Conservation (phyloP, 495 filamentous ascomycete species). For the Hyaloscypha bicolor region DNA sequence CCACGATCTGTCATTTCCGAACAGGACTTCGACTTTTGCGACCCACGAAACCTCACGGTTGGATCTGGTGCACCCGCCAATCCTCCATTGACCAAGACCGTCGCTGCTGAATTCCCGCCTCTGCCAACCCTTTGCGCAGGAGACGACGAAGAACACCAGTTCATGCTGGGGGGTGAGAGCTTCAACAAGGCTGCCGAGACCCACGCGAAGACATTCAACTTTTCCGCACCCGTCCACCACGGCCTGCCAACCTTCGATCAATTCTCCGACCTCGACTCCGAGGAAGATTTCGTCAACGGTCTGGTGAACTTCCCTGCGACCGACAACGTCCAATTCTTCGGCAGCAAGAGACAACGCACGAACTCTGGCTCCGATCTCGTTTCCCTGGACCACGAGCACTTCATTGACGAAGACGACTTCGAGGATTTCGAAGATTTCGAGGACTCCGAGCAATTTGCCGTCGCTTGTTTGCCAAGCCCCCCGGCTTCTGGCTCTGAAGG, state of each 20-base stretch:
- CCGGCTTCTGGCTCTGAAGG: conserved; percentile 46
- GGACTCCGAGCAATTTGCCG: conserved; percentile 61
- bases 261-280: conserved; percentile 88
- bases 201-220: conserved; percentile 51
- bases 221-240: conserved; percentile 54
- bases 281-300: conserved; percentile 82
- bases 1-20: conserved; percentile 69
- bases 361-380: conserved; percentile 50
- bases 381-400: conserved; percentile 71
- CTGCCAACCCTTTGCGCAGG: conserved; percentile 68
- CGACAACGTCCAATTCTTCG: conserved; percentile 62
- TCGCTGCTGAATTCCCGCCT: conserved; percentile 52
- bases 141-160: conserved; percentile 77
- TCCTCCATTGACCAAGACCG: conserved; percentile 56
- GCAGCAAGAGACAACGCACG: conserved; percentile 78
- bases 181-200: conserved; percentile 53
- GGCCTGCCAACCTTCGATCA: conserved; percentile 80
- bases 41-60: conserved; percentile 89
- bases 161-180: conserved; percentile 65
- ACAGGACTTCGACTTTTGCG: conserved; percentile 82
- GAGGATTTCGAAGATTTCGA: conserved; percentile 64
- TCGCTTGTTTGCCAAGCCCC: conserved; percentile 50
- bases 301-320: conserved; percentile 70
- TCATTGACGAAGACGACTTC: conserved; percentile 74
- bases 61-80: conserved; percentile 55